Conservation (phyloP, 208 protist genomes). For the Wallacemonas sp. region DNA sequence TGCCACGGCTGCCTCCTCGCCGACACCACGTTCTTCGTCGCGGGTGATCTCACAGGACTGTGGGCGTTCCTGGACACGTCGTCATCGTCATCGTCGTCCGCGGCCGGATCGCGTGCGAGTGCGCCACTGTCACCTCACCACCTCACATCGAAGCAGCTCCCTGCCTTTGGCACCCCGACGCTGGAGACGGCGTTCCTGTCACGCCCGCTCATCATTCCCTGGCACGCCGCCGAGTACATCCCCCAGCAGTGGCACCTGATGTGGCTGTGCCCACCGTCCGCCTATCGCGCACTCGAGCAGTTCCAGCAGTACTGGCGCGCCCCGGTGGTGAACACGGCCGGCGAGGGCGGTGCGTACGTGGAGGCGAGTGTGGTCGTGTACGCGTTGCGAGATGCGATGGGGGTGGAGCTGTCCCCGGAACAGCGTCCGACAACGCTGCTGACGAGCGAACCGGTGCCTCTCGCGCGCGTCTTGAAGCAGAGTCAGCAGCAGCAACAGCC, state of each 20-base stretch:
- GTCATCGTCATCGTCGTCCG: no score
- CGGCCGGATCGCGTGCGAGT: no score
- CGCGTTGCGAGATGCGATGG: constrained; percentile 53
- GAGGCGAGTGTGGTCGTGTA: constrained; percentile 70
- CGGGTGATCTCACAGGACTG: constrained; percentile 67
- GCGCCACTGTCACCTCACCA: constrained; percentile 7
- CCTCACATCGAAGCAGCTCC: constrained; percentile 12
- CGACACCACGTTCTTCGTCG: constrained; percentile 85
- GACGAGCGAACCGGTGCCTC: constrained; percentile 34
- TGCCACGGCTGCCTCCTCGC: constrained; percentile 87
- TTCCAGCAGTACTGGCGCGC: constrained; percentile 27
- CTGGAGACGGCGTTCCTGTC: constrained; percentile 34
- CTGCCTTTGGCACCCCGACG: constrained; percentile 12
- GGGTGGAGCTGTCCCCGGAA: constrained; percentile 41
- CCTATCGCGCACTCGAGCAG: constrained; percentile 33
- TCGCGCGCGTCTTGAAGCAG: constrained; percentile 29
- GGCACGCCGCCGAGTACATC: constrained; percentile 37
- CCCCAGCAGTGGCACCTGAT: constrained; percentile 57
- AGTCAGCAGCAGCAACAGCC: constrained; percentile 15
- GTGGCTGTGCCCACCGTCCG: constrained; percentile 64
- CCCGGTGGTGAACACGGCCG: constrained; percentile 7
- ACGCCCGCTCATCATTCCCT: constrained; percentile 55
- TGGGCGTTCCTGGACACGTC: constrained; percentile 42
- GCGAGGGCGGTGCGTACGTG: constrained; percentile 21
- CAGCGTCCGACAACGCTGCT: constrained; percentile 66